Base-by-base conservation (phyloP, 768 basidiomycete genomes). In the Dacryopinax spathularia region DNA sequence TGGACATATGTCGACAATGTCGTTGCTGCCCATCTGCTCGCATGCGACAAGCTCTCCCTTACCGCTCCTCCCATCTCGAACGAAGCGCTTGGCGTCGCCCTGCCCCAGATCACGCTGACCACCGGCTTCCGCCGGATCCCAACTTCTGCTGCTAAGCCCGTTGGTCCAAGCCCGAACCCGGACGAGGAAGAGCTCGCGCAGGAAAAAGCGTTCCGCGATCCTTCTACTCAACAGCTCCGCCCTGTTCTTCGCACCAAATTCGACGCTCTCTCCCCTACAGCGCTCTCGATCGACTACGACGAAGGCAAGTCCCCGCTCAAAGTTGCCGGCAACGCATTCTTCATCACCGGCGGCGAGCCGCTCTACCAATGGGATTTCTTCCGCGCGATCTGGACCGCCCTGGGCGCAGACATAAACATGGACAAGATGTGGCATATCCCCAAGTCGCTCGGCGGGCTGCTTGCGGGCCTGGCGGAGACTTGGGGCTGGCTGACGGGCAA, bases 1-100 rank as follows among this genome's bases (percentile, higher is more conserved):
- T 93, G 88, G 84, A 96, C 94, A 4, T 97, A 97, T 71, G 91
- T 98, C 69, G 91, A 85, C 62, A 99, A 99, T 73, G 86, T 95
- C 65, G 95, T 93, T 1, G 83, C 88, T 69, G 94, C 93, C 2
- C 96, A 99, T 72, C 77, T 99, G 15, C 82, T 98, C 61, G 96
- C 96, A 12, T 87, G 89, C 22, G 94, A 97, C 78, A 89, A 85
- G 71, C 83, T 99, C 41, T 71, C 60, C 13, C 34, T 62, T 25
- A 79, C 78, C 60, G 75, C 79, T 13, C 77, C 80, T 0, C 76
- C 81, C 25, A 78, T 81, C 0, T 75, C 78, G 16, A 75, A 79
- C 18, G 67, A 73, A 16, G 68, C 66, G 27, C 60, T 65, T 9
- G 7, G 63, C 62, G 60, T 60, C 66, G 80, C 87, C 20, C 78